Conservation (phyloP, 2,329 filamentous ascomycete genomes). For the Tolypocladium inflatum region DNA sequence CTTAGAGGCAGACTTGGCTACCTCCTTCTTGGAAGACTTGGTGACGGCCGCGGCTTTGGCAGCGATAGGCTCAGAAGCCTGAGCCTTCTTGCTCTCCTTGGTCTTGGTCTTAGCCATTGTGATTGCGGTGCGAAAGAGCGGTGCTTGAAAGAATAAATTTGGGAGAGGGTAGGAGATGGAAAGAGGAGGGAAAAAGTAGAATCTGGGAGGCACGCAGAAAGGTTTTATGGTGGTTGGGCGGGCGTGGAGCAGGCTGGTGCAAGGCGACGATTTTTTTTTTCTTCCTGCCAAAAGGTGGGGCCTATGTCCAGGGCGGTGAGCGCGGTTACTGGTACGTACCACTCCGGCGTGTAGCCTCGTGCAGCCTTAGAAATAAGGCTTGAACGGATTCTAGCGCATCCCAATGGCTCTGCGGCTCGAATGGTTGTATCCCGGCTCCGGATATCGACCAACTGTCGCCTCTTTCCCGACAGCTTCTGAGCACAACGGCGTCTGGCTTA, state of each 20-base stretch:
- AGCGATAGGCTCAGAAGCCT: constrained; percentile 39
- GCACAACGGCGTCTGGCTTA: constrained; percentile 4
- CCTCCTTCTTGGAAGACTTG: constrained; percentile 56
- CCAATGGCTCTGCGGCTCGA: background rate
- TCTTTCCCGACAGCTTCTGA: background rate
- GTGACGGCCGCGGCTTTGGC: constrained; percentile 59
- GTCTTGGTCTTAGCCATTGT: constrained; percentile 61
- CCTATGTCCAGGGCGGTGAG: constrained; percentile 23
- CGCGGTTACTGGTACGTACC: constrained; percentile 5
- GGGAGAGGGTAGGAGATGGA: background rate
- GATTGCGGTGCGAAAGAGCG: constrained; percentile 11
- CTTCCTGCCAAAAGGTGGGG: constrained; percentile 23
- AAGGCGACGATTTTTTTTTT: constrained; percentile 6
- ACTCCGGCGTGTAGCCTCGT: background rate
- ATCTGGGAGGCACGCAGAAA: background rate
- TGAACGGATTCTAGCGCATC: background rate
- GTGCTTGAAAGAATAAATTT: background rate
- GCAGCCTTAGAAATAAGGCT: constrained; percentile 21
- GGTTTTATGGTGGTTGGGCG: constrained; percentile 1
- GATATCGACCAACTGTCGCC: background rate
- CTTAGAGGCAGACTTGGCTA: constrained; percentile 52
- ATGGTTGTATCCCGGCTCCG: background rate
- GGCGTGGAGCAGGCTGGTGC: constrained; percentile 1
- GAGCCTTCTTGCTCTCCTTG: constrained; percentile 41
- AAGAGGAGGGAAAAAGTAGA: background rate